These are phyloP conservation scores for Castanea mollissima DNA, from an alignment of 306 rosid genomes.

Conservation along the genomic window DNA sequence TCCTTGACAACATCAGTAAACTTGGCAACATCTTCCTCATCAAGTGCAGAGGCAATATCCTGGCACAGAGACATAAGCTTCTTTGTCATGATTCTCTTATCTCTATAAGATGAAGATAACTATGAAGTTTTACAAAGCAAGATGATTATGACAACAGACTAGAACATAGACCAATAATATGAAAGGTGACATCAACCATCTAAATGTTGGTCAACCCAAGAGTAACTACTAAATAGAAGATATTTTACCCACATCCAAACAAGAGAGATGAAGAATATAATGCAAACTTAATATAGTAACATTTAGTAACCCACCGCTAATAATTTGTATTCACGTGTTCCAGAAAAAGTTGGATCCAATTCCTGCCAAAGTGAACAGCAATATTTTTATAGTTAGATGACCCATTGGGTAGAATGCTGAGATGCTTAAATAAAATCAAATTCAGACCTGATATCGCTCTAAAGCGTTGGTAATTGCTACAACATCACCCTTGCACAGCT, in stretches of 20 bases:
- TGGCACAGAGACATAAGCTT: slow-evolving; percentile 23
- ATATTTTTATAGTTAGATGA: slow-evolving; percentile 24
- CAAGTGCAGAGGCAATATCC: slow-evolving; percentile 83
- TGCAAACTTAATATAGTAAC: neutral
- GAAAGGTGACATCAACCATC: neutral
- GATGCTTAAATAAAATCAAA: slow-evolving; percentile 28
- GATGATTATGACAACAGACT: neutral
- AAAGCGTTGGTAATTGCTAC: slow-evolving; percentile 84
- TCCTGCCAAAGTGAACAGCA: slow-evolving; percentile 59
- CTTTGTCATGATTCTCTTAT: neutral
- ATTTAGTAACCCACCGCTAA: slow-evolving; percentile 56
- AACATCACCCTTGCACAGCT: slow-evolving; percentile 84
- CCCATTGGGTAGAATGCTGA: slow-evolving; percentile 5
- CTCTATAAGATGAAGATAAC: neutral
- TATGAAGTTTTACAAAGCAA: neutral
- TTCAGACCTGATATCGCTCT: slow-evolving; percentile 73
- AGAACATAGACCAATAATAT: neutral
- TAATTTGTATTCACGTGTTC: slow-evolving; percentile 81
- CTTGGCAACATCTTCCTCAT: slow-evolving; percentile 80
- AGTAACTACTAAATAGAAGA: neutral
- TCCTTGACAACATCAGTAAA: slow-evolving; percentile 91
- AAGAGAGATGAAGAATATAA: neutral
- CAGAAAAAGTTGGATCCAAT: slow-evolving; percentile 90
- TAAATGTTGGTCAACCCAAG: neutral
- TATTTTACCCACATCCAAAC: neutral